Base-by-base conservation (phyloP, 2,329 filamentous ascomycete species). In the Shiraia sp. region DNA sequence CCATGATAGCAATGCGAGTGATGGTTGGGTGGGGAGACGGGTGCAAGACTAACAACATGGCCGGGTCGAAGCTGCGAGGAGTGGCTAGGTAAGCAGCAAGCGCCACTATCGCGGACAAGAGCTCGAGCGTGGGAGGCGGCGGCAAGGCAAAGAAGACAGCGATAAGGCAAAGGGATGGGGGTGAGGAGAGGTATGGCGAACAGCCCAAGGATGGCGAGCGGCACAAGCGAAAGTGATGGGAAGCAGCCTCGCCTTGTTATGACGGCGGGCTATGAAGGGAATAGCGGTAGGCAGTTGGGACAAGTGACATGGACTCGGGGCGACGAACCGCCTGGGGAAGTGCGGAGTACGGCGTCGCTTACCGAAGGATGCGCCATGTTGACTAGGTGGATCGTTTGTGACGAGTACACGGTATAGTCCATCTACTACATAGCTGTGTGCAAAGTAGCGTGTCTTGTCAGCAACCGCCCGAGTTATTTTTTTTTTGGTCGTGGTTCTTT, bases 11-110 rank as follows among this genome's bases (percentile, higher is more conserved):
- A 41, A 33, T 17, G 56, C 57, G 56, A 66, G 61, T 63, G 64
- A 58, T 35, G 51, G 47, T 36, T 35, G 35, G 33, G 42, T 36
- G 43, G 49, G 51, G 46, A 34, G 28, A 30, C 26, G 41, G 28
- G 41, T 28, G 35, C 47, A 42, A 37, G 23, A 67, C 65, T 68
- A 46, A 68, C 65, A 68, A 68, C 65, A 68, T 68, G 49, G 57
- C 50, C 38, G 52, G 49, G 49, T 51, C 51, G 43, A 53, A 43
- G 62, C 57, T 58, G 60, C 55, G 50, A 22, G 19, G 19, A 5
- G 19, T 22, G 19, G 4, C 19, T 22, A 22, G 19, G 19, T 22
- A 22, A 8, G 19, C 8, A 22, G 19, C n/a, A n/a, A n/a, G n/a
- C n/a, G n/a, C n/a, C n/a, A n/a, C n/a, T n/a, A n/a, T n/a, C n/a